Evolutionary conservation across 1,284 basidiomycete species (phyloP).

Genomic region (Ustilago cynodontis): DNA sequence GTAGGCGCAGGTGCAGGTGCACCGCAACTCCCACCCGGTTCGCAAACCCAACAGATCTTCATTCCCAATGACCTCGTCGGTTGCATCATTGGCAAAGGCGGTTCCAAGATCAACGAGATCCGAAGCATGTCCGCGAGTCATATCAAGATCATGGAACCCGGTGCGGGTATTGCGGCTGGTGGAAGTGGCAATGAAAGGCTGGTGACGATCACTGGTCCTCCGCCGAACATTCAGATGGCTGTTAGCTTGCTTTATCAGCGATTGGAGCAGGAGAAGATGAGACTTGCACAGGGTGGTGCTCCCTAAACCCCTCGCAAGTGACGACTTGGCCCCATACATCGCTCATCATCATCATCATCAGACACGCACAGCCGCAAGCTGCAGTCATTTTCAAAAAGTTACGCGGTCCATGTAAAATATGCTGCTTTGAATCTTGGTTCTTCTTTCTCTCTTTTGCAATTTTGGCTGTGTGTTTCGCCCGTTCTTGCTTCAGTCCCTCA

Average conservation of each 20-base stretch:
- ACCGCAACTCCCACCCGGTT: conserved; percentile 73
- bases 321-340: background rate
- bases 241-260: conserved; percentile 88
- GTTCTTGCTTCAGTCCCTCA: background rate
- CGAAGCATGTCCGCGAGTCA: conserved; percentile 91
- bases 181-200: conserved; percentile 71
- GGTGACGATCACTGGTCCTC: conserved; percentile 77
- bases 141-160: conserved; percentile 98
- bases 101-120: conserved; percentile 99
- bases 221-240: conserved; percentile 94
- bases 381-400: background rate
- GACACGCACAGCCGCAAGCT: background rate
- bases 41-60: conserved; percentile 97
- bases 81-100: conserved; percentile 98
- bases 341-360: background rate
- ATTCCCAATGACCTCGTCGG: conserved; percentile 98
- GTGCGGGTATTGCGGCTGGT: conserved; percentile 66
- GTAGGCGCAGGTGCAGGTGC: conserved; percentile 23
- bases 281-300: conserved; percentile 53
- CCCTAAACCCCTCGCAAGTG: conserved; percentile 11
- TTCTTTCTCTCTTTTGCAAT: conserved; percentile 1
- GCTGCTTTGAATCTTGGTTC: background rate
- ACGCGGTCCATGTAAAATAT: background rate
- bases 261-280: conserved; percentile 69
- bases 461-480: background rate